These are phyloP conservation scores for Neofusicoccum ribis DNA, from an alignment of 2,329 filamentous ascomycete genomes.

Conservation along the genomic window DNA sequence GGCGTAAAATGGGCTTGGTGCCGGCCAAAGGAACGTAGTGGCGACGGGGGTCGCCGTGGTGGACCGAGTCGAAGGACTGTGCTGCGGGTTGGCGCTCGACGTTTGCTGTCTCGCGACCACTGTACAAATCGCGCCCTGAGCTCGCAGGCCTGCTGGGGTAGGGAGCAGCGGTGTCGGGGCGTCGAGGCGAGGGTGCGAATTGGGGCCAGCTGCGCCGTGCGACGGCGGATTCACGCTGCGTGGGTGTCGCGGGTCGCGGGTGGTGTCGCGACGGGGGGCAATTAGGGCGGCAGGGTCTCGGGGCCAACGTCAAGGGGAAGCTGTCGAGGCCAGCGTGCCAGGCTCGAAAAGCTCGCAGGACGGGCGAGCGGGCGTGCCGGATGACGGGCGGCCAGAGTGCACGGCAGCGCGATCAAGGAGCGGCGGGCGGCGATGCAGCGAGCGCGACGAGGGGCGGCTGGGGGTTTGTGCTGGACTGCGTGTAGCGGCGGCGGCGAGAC, in stretches of 20 bases:
- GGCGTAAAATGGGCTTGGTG: slow-evolving; percentile 36
- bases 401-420: slow-evolving; percentile 12
- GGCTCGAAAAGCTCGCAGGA: not conserved
- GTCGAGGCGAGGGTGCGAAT: not conserved
- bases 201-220: not conserved
- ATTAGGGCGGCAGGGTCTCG: slow-evolving; percentile 11
- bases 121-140: slow-evolving; percentile 26
- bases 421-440: not conserved
- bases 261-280: slow-evolving; percentile 3
- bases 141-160: slow-evolving; percentile 33
- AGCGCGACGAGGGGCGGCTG: not conserved
- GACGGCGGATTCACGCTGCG: not conserved
- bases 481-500: not conserved
- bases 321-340: not conserved
- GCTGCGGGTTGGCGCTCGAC: slow-evolving; percentile 7
- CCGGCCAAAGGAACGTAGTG: slow-evolving; percentile 45
- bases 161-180: slow-evolving; percentile 19
- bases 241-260: not conserved
- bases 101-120: slow-evolving; percentile 20
- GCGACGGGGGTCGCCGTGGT: slow-evolving; percentile 32
- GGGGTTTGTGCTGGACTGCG: not conserved
- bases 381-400: not conserved
- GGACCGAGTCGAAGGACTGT: slow-evolving; percentile 16
- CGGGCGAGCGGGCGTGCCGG: not conserved
- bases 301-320: slow-evolving; percentile 15